These are phyloP conservation scores for Venturia aucupariae DNA, from an alignment of 2,329 filamentous ascomycete species.

Conservation along the genomic window DNA sequence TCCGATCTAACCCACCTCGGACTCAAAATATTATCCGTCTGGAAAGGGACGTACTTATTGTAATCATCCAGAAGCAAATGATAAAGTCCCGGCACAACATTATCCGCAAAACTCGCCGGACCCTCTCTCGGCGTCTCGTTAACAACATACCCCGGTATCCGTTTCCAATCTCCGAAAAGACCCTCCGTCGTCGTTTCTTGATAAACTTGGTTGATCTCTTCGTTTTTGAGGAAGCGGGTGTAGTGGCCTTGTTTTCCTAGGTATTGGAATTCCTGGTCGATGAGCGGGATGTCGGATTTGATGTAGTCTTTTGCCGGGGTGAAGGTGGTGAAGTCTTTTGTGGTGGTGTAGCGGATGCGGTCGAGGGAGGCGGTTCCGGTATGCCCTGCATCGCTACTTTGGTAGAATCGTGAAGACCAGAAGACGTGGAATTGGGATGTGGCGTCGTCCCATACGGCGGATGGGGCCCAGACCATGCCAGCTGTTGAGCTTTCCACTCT, in stretches of 20 bases:
- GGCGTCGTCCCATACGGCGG: slow-evolving; percentile 8
- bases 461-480: slow-evolving; percentile 12
- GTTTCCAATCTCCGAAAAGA: slow-evolving; percentile 7
- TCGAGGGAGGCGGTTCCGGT: background rate
- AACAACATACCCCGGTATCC: background rate
- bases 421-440: slow-evolving; percentile 11
- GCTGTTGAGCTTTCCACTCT: slow-evolving; percentile 6
- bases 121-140: background rate
- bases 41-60: slow-evolving; percentile 4
- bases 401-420: slow-evolving; percentile 10
- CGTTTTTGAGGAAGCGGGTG: slow-evolving; percentile 11
- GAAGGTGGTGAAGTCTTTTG: slow-evolving; percentile 9
- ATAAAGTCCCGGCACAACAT: slow-evolving; percentile 8
- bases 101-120: slow-evolving; percentile 9
- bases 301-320: slow-evolving; percentile 7
- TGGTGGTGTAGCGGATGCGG: slow-evolving; percentile 1
- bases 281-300: background rate
- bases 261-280: slow-evolving; percentile 14
- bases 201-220: slow-evolving; percentile 5
- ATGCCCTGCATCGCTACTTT: background rate
- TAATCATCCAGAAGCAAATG: slow-evolving; percentile 12
- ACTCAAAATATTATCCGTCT: background rate
- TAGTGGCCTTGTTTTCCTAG: slow-evolving; percentile 11
- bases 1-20: slow-evolving; percentile 1
- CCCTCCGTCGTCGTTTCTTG: slow-evolving; percentile 7